phyloP scores from a whole-genome alignment of 2,329 filamentous ascomycete species.

The Teratosphaeria pseudoeucalypti region DNA sequence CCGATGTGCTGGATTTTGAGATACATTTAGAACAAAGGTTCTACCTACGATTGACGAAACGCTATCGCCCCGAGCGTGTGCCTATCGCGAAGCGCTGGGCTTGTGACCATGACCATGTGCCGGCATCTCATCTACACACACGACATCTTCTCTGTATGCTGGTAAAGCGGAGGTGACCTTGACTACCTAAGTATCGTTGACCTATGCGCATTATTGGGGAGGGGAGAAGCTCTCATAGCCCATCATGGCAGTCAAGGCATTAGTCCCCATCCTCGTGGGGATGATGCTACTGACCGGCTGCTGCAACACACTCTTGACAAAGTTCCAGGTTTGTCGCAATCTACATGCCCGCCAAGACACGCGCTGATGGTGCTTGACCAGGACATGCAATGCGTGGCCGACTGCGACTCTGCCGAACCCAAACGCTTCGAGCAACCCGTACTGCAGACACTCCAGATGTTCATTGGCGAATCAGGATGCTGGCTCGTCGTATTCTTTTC shows the following conservation, averaged over 20 bases:
- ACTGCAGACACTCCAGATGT: slow-evolving; percentile 95
- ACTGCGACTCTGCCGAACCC: slow-evolving; percentile 66
- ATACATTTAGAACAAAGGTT: neutral
- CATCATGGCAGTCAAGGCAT: neutral
- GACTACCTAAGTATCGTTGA: neutral
- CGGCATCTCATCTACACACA: neutral
- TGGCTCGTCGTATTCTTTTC: slow-evolving; percentile 78
- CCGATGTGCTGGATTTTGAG: too few relatives aligned
- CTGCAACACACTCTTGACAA: slow-evolving; percentile 93
- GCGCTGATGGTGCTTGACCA: slow-evolving; percentile 26
- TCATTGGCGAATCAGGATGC: slow-evolving; percentile 89
- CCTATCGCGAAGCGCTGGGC: neutral
- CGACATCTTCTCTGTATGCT: neutral
- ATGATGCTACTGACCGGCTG: slow-evolving; percentile 97
- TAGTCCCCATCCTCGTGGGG: slow-evolving; percentile 75
- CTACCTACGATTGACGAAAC: neutral
- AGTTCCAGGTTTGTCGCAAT: slow-evolving; percentile 63
- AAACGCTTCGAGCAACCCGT: slow-evolving; percentile 86
- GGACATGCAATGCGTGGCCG: slow-evolving; percentile 94
- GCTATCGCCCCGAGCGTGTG: neutral
- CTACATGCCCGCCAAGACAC: slow-evolving; percentile 4
- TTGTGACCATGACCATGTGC: neutral
- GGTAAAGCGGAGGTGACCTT: neutral
- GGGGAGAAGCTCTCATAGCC: neutral
- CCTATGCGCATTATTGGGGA: too few relatives aligned